Evolutionary conservation across 1,284 basidiomycete species (phyloP), one percentile per base, ranked within the genome.

Genomic region (Pterula multifida): DNA sequence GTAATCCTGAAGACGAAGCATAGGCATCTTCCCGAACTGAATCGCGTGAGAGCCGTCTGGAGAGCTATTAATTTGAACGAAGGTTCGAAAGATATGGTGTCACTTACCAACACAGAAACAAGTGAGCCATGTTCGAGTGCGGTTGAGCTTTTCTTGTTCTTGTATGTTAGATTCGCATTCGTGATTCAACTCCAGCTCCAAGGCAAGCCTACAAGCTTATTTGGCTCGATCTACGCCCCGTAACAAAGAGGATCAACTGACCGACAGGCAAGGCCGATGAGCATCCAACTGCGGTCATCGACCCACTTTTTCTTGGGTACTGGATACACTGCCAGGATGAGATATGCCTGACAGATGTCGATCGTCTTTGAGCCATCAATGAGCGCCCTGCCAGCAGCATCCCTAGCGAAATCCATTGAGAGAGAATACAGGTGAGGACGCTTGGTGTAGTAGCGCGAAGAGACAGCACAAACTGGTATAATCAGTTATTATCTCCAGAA

Each of bases 21-120:
- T 79, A 4, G 79, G 73, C 52, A 78, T 71, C 58, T 81, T 81
- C 21, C 81, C 81, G 60, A 78, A 80, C 59, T 83, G 79, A 22
- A 78, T 77, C 19, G 78, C 72, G 58, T 76, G 72, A n/a, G 72
- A 76, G 21, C 39, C 39, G 4, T 42, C 39, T 42, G 39, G 17
- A 17, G 4, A 22, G 19, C 9, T 9, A 73, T 42, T 6, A 17
- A 19, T 35, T 35, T 19, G 21, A 22, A 42, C 21, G 21, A 22
- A 42, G 39, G 39, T 19, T 4, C 6, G 21, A 42, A 22, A 17
- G 19, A 42, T 42, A 9, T n/a, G 9, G 9, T 9, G 19, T 6
- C 39, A 42, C 39, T 42, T 72, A 58, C 84, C 82, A 36, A 79
- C 70, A 54, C 75, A 77, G 57, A 77, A 83, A 61, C 78, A 81